These are phyloP conservation scores for Paulinella micropora DNA, from an alignment of 78 protist genomes.

Conservation along the genomic window DNA sequence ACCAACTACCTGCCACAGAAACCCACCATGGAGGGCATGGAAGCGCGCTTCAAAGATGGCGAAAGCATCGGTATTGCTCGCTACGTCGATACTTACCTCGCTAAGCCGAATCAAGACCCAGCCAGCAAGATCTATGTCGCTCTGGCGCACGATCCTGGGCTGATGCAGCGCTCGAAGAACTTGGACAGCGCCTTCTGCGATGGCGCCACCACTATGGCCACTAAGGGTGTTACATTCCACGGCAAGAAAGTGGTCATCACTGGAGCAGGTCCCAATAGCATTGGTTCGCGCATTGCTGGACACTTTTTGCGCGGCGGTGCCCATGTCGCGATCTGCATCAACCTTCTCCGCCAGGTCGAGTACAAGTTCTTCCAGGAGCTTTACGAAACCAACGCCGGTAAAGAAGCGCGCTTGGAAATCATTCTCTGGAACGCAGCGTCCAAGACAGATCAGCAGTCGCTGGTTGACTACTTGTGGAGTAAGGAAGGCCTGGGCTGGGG, in stretches of 20 bases:
- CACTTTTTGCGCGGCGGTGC: slow-evolving; percentile 29
- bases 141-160: too few relatives aligned
- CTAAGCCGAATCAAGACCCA: too few relatives aligned
- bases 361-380: slow-evolving; percentile 15
- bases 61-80: too few relatives aligned
- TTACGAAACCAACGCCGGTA: slow-evolving; percentile 18
- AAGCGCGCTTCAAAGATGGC: too few relatives aligned
- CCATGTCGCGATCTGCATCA: slow-evolving; percentile 27
- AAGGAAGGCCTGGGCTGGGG: not conserved
- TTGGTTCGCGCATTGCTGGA: slow-evolving; percentile 14
- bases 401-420: slow-evolving; percentile 14
- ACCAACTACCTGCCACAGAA: too few relatives aligned
- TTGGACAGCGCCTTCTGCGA: too few relatives aligned
- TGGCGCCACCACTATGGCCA: not conserved
- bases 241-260: slow-evolving; percentile 40
- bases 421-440: slow-evolving; percentile 49
- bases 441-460: not conserved
- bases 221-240: slow-evolving; percentile 9
- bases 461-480: slow-evolving; percentile 29
- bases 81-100: too few relatives aligned
- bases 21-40: too few relatives aligned
- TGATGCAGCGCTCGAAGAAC: too few relatives aligned
- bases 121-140: too few relatives aligned
- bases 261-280: slow-evolving; percentile 40
- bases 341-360: slow-evolving; percentile 5